Evolutionary conservation across 805 yeast species (phyloP).

Genomic region (Kazachstania viticola): DNA sequence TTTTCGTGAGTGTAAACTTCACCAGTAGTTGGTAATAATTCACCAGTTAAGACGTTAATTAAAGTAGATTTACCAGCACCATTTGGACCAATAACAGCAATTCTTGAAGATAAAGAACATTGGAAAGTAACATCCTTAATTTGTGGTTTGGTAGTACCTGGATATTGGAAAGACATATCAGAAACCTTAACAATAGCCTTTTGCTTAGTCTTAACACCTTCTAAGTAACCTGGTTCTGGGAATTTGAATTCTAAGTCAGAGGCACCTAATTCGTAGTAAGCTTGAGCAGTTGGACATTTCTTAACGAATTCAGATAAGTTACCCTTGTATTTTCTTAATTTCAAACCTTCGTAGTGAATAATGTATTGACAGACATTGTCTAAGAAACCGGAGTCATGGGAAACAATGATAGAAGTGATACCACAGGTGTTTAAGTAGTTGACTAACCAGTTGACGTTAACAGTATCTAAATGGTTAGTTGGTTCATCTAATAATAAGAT

Average conservation of each 20-base stretch:
- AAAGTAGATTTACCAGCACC: slow-evolving; percentile 99
- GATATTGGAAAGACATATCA: slow-evolving; percentile 98
- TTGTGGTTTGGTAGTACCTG: slow-evolving; percentile 97
- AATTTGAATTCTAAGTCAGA: slow-evolving; percentile 91
- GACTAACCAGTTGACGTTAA: slow-evolving; percentile 98
- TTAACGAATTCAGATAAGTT: slow-evolving; percentile 97
- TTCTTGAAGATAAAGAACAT: slow-evolving; percentile 97
- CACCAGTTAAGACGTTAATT: slow-evolving; percentile 98
- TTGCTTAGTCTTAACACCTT: slow-evolving; percentile 99
- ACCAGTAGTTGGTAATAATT: slow-evolving; percentile 94
- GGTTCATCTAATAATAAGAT: slow-evolving; percentile 98
- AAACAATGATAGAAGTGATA: slow-evolving; percentile 94
- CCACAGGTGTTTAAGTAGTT: slow-evolving; percentile 98
- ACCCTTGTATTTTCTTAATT: slow-evolving; percentile 99
- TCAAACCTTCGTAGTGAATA: slow-evolving; percentile 99
- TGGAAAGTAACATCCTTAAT: slow-evolving; percentile 87
- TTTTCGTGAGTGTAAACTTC: slow-evolving; percentile 99
- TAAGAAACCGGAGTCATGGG: slow-evolving; percentile 99
- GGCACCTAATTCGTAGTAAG: slow-evolving; percentile 97
- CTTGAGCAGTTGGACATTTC: slow-evolving; percentile 97
- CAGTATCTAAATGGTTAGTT: slow-evolving; percentile 99
- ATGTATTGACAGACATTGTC: slow-evolving; percentile 96
- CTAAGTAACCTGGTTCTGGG: slow-evolving; percentile 99
- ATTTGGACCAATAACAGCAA: slow-evolving; percentile 99
- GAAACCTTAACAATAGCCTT: slow-evolving; percentile 98